Conservation (phyloP, 2,329 filamentous ascomycete genomes). For the Colletotrichum gloeosporioides region DNA sequence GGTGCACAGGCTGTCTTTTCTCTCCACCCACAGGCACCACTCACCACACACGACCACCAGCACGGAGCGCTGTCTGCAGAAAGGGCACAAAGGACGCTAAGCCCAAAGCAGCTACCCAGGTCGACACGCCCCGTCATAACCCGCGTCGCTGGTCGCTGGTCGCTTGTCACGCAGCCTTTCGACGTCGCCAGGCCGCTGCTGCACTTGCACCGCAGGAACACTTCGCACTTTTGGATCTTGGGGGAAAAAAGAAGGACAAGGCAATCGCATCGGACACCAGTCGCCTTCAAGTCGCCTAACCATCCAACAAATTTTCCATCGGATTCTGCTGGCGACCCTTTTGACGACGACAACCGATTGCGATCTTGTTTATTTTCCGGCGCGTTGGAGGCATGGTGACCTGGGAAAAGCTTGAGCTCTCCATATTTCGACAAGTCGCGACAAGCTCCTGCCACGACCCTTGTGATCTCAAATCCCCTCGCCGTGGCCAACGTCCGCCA, state of each 20-base stretch:
- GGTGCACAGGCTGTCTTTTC: not conserved
- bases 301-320: not conserved
- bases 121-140: slow-evolving; percentile 19
- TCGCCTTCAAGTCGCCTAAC: not conserved
- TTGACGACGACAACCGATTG: not conserved
- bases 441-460: slow-evolving; percentile 8
- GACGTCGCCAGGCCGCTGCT: slow-evolving; percentile 3
- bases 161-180: slow-evolving; percentile 20
- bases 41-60: not conserved
- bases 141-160: slow-evolving; percentile 18
- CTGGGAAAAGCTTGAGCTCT: slow-evolving; percentile 19
- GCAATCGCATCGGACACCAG: not conserved
- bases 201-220: not conserved
- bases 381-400: slow-evolving; percentile 20
- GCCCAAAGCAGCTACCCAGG: not conserved
- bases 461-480: not conserved
- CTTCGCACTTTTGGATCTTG: not conserved
- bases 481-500: not conserved
- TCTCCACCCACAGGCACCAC: not conserved
- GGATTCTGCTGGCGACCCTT: not conserved
- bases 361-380: not conserved
- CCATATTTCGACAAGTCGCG: slow-evolving; percentile 23
- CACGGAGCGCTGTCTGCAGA: not conserved
- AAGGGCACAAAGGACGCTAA: slow-evolving; percentile 1
- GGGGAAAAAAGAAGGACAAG: not conserved